Conservation (phyloP, 2,329 filamentous ascomycete species). For the Talaromyces sp. region DNA sequence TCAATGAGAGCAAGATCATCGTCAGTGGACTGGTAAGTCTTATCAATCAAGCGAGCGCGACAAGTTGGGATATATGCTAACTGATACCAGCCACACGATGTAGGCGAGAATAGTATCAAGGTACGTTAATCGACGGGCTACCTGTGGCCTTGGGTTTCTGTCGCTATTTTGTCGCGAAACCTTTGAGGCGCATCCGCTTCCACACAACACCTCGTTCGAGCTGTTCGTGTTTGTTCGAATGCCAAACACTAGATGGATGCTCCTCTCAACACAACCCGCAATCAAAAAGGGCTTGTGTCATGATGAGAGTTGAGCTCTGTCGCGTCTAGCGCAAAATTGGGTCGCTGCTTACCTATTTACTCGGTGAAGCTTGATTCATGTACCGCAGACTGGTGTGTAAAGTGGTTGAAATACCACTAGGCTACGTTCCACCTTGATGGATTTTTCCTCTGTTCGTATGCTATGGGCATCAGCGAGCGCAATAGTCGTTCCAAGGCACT, state of each 20-base stretch:
- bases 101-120: conserved; percentile 97
- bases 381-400: conserved; percentile 28
- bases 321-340: conserved; percentile 44
- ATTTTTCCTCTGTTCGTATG: conserved; percentile 18
- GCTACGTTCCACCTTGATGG: conserved; percentile 22
- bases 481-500: conserved; percentile 42
- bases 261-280: conserved; percentile 23
- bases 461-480: conserved; percentile 46
- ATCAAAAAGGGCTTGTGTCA: conserved; percentile 24
- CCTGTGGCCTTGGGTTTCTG: conserved; percentile 58
- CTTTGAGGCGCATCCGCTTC: conserved; percentile 32
- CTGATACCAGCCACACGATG: conserved; percentile 72
- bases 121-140: conserved; percentile 93
- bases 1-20: conserved; percentile 88
- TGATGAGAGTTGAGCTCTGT: conserved; percentile 52
- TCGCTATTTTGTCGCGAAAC: conserved; percentile 53
- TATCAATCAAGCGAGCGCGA: background rate
- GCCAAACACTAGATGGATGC: conserved; percentile 27
- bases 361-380: conserved; percentile 39
- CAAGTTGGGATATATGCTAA: conserved; percentile 41
- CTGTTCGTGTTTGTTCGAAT: conserved; percentile 20
- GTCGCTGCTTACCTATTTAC: conserved; percentile 43
- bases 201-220: conserved; percentile 21
- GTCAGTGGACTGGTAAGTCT: conserved; percentile 91
- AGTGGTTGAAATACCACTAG: conserved; percentile 20